Conservation (phyloP, 768 basidiomycete genomes). For the Lentinula sp. region DNA sequence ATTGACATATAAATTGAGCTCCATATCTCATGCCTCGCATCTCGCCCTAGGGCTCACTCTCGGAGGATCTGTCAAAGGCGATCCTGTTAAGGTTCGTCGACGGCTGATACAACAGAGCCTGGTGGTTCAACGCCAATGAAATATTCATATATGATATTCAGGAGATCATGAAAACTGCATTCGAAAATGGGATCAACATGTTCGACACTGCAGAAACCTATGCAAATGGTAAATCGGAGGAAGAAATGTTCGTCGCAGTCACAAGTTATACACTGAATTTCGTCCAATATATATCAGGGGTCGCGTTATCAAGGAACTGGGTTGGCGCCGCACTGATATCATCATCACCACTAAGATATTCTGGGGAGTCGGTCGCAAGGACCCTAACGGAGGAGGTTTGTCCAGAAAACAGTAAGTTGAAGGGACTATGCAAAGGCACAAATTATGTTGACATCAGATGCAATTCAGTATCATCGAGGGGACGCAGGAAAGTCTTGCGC, state of each 20-base stretch:
- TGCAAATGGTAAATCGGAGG: slow-evolving; percentile 60
- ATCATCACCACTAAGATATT: slow-evolving; percentile 80
- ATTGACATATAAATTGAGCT: neutral
- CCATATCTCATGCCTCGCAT: neutral
- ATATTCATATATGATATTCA: slow-evolving; percentile 14
- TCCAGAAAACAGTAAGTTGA: slow-evolving; percentile 52
- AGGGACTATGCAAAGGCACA: neutral
- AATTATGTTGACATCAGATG: neutral
- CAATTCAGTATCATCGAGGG: slow-evolving; percentile 65
- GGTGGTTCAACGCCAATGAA: neutral
- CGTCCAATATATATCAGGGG: slow-evolving; percentile 33
- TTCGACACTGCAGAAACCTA: slow-evolving; percentile 70
- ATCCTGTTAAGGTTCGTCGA: slow-evolving; percentile 57
- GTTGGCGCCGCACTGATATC: slow-evolving; percentile 58
- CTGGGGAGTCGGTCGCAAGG: slow-evolving; percentile 55
- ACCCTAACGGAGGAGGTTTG: slow-evolving; percentile 52
- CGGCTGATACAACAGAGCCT: neutral
- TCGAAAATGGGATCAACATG: slow-evolving; percentile 73
- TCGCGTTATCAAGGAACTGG: slow-evolving; percentile 69
- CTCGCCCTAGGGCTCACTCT: slow-evolving; percentile 42
- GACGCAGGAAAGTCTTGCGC: slow-evolving; percentile 55
- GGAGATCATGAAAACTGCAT: slow-evolving; percentile 77
- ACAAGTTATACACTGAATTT: neutral
- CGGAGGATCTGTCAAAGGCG: slow-evolving; percentile 58
- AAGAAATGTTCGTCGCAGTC: slow-evolving; percentile 51